Evolutionary conservation across 331 rosid genomes (phyloP).

Genomic region (Arachis monticola): DNA sequence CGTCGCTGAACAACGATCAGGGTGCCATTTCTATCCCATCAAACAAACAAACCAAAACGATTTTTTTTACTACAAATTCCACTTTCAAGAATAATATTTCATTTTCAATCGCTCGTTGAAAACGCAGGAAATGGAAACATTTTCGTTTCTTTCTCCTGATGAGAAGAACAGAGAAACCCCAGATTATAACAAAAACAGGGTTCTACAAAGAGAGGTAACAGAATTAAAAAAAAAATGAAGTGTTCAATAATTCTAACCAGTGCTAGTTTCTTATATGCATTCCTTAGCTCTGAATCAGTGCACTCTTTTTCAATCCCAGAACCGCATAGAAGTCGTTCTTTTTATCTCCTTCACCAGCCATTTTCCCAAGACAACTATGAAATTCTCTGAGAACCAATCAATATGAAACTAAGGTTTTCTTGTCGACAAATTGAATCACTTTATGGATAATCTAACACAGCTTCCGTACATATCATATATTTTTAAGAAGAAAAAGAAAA

Average conservation of each 20-base stretch:
- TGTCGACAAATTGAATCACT: constrained; percentile 64
- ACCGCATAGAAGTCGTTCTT: constrained; percentile 64
- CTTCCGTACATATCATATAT: constrained; percentile 20
- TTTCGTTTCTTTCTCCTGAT: not conserved
- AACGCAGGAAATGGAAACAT: not conserved
- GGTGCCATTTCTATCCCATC: constrained; percentile 90
- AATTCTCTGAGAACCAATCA: constrained; percentile 31
- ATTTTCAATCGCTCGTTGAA: not conserved
- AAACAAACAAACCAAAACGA: constrained; percentile 32
- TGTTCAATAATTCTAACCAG: constrained; percentile 69
- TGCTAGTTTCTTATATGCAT: constrained; percentile 90
- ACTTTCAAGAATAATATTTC: constrained; percentile 2
- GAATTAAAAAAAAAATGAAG: not conserved
- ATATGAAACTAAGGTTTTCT: constrained; percentile 37
- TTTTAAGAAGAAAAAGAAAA: not conserved
- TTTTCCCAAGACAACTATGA: constrained; percentile 37
- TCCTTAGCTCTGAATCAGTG: constrained; percentile 69
- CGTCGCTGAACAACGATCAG: constrained; percentile 92
- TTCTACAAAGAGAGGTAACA: not conserved
- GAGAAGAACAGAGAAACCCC: not conserved
- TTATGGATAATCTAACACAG: constrained; percentile 26
- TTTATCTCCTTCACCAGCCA: constrained; percentile 70
- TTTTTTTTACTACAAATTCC: not conserved
- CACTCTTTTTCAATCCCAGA: constrained; percentile 90
- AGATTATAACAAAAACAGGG: not conserved